A percentile compares a stretch with the other conserved stretches of the same genome.
Conservation (phyloP, 345 rosid genomes). For the Raphanus raphanistrum region DNA sequence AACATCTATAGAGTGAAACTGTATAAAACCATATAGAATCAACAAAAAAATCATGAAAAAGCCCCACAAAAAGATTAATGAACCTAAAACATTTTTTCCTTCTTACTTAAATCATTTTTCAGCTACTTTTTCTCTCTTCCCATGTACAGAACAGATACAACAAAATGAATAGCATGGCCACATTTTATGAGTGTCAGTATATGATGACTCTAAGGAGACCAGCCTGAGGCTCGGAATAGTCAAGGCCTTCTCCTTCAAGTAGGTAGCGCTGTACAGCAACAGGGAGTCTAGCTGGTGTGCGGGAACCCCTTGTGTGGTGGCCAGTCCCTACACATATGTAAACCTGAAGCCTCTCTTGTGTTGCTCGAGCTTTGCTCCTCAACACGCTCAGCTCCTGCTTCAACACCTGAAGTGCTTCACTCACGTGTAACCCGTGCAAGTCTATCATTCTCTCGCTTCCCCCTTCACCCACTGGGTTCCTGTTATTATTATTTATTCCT, state of each 20-base stretch:
- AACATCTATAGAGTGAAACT: conserved; percentile 10
- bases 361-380: conserved; percentile 68
- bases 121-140: conserved; percentile 23
- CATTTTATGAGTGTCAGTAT: conserved; percentile 40
- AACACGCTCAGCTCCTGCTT: conserved; percentile 77
- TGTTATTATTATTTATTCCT: conserved; percentile 33
- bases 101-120: neutral
- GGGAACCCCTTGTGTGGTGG: conserved; percentile 89
- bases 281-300: conserved; percentile 92
- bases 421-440: conserved; percentile 92
- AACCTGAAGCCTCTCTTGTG: conserved; percentile 84
- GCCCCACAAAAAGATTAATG: neutral
- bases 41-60: neutral
- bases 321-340: conserved; percentile 96
- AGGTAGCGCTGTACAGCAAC: conserved; percentile 84
- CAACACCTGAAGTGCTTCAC: conserved; percentile 81
- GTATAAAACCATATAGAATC: conserved; percentile 4
- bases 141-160: conserved; percentile 45
- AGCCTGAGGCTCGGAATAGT: conserved; percentile 83
- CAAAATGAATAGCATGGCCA: conserved; percentile 30
- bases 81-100: neutral
- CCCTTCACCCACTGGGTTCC: conserved; percentile 74
- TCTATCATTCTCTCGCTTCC: conserved; percentile 93
- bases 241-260: conserved; percentile 92
- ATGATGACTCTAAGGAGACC: conserved; percentile 92